These are phyloP conservation scores for Cutaneotrichosporon sp. DNA, from an alignment of 1,284 basidiomycete species.

Conservation along the genomic window DNA sequence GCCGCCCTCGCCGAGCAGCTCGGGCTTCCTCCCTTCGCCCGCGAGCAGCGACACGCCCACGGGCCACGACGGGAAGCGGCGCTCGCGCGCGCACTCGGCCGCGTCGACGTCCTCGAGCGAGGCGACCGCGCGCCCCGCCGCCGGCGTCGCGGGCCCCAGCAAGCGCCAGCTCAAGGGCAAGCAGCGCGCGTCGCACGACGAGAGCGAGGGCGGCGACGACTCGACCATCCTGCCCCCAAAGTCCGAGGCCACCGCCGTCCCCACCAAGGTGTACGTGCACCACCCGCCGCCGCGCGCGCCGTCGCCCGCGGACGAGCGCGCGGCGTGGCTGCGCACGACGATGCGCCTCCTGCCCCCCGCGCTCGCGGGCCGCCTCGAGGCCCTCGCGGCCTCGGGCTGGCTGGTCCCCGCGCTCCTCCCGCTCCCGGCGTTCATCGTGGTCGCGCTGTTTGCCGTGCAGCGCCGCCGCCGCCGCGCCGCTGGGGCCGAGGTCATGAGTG, in stretches of 20 bases:
- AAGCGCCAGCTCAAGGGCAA: slow-evolving; percentile 16
- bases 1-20: slow-evolving; percentile 26
- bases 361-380: slow-evolving; percentile 16
- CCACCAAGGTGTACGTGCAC: slow-evolving; percentile 18
- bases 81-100: slow-evolving; percentile 10
- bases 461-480: slow-evolving; percentile 13
- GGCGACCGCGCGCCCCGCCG: slow-evolving; percentile 21
- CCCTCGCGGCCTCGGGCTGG: slow-evolving; percentile 20
- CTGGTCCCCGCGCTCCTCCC: slow-evolving; percentile 11
- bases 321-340: not conserved
- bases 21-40: slow-evolving; percentile 32
- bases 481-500: slow-evolving; percentile 8
- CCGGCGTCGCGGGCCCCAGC: not conserved
- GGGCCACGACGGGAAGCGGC: slow-evolving; percentile 7
- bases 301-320: not conserved
- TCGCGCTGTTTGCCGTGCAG: slow-evolving; percentile 16
- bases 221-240: slow-evolving; percentile 16
- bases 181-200: not conserved
- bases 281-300: not conserved
- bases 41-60: slow-evolving; percentile 29
- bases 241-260: slow-evolving; percentile 14
- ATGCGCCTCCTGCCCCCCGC: slow-evolving; percentile 15
- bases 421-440: slow-evolving; percentile 15
- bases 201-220: slow-evolving; percentile 14
- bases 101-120: slow-evolving; percentile 14